Percentiles rank a stretch among this genome's conserved stretches.
These are phyloP conservation scores for Cytospora chrysosperma DNA, from an alignment of 2,329 filamentous ascomycete genomes.

Conservation along the genomic window DNA sequence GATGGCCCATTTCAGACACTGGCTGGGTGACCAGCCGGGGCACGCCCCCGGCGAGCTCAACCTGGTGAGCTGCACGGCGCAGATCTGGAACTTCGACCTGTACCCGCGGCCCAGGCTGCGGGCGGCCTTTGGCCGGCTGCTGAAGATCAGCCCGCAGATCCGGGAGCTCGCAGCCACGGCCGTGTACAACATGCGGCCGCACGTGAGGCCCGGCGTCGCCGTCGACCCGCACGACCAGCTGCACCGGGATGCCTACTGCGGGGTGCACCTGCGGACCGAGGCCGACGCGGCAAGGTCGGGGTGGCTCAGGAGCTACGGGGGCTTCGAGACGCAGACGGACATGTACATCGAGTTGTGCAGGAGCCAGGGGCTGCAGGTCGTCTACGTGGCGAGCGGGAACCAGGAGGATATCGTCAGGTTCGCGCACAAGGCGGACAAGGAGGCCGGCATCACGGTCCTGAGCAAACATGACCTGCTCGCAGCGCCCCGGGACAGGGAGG, in stretches of 20 bases:
- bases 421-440: background rate
- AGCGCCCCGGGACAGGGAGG: background rate
- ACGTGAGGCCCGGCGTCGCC: background rate
- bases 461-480: slow-evolving; percentile 5
- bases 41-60: slow-evolving; percentile 25
- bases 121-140: background rate
- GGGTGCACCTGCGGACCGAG: slow-evolving; percentile 16
- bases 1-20: background rate
- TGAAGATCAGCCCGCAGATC: slow-evolving; percentile 11
- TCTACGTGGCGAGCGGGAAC: slow-evolving; percentile 13
- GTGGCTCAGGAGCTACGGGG: background rate
- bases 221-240: slow-evolving; percentile 2
- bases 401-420: slow-evolving; percentile 3
- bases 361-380: background rate
- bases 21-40: slow-evolving; percentile 19
- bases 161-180: slow-evolving; percentile 8
- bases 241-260: slow-evolving; percentile 12
- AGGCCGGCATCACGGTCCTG: background rate
- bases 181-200: background rate
- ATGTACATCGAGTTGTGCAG: slow-evolving; percentile 2
- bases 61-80: slow-evolving; percentile 23
- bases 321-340: slow-evolving; percentile 1
- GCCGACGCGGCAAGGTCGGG: slow-evolving; percentile 14
- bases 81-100: slow-evolving; percentile 7
- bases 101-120: background rate